A percentile compares a stretch with the other conserved stretches of the same genome.
Evolutionary conservation across 768 basidiomycete genomes (phyloP).

Genomic region (Boletales sp.): DNA sequence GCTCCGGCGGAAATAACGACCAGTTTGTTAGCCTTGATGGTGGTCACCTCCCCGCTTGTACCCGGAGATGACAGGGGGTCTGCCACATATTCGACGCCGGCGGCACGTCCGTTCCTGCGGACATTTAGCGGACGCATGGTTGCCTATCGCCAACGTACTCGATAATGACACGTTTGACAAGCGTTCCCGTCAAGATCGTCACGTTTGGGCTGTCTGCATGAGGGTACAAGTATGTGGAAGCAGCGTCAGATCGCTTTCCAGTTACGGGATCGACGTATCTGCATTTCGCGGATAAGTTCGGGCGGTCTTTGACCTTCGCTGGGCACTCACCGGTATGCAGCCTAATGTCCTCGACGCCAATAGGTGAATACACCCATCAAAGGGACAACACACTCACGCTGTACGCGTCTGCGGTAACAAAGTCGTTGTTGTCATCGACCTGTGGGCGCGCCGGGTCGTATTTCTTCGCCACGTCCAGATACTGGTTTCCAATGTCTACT

Average conservation of each 20-base stretch:
- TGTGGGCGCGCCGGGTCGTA: conserved; percentile 46
- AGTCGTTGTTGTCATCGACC: conserved; percentile 47
- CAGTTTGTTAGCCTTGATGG: conserved; percentile 30
- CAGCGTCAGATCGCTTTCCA: conserved; percentile 27
- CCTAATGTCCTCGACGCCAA: conserved; percentile 1
- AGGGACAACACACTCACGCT: conserved; percentile 11
- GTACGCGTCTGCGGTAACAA: conserved; percentile 28
- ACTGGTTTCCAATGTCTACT: conserved; percentile 34
- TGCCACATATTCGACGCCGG: conserved; percentile 34
- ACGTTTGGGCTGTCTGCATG: conserved; percentile 29
- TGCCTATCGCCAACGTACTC: conserved; percentile 25
- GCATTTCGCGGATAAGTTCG: background rate
- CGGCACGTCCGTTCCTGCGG: conserved; percentile 32
- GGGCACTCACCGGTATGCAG: conserved; percentile 11
- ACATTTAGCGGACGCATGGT: too few relatives aligned
- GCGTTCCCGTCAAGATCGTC: conserved; percentile 27
- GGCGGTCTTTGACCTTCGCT: background rate
- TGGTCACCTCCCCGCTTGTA: conserved; percentile 1
- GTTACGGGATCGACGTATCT: conserved; percentile 56
- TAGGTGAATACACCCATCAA: background rate
- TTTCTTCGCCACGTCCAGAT: conserved; percentile 40
- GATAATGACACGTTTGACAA: conserved; percentile 35
- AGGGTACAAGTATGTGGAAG: conserved; percentile 38
- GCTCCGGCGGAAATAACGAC: conserved; percentile 40
- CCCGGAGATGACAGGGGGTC: conserved; percentile 25